Percentiles rank a stretch among this genome's conserved stretches.
Evolutionary conservation across 1,284 basidiomycete species (phyloP).

Genomic region (Cerrena zonata): DNA sequence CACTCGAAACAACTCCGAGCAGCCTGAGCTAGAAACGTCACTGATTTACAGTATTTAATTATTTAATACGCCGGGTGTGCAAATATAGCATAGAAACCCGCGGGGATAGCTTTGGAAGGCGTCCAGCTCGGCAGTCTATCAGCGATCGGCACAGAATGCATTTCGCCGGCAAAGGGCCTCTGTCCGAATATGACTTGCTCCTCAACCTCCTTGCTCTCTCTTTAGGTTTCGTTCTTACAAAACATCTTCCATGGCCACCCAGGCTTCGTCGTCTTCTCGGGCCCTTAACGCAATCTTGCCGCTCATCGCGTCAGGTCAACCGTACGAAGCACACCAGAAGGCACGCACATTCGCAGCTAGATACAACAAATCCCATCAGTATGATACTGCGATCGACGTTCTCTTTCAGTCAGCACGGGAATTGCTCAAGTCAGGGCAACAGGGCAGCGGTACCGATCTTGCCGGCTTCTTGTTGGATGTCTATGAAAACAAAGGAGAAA

Average conservation of each 20-base stretch:
- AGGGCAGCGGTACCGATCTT: slow-evolving; percentile 85
- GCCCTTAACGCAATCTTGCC: slow-evolving; percentile 75
- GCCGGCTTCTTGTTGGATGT: slow-evolving; percentile 73
- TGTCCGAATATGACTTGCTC: no score
- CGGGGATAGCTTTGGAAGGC: no score
- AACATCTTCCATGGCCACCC: slow-evolving; percentile 19
- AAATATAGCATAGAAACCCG: no score
- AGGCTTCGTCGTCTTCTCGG: slow-evolving; percentile 43
- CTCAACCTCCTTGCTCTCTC: no score
- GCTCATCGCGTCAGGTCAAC: slow-evolving; percentile 59
- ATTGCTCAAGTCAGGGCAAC: slow-evolving; percentile 78
- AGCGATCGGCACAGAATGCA: no score
- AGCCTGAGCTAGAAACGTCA: no score
- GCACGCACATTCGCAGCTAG: slow-evolving; percentile 88
- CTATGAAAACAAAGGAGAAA: slow-evolving; percentile 66
- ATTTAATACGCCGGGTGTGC: no score
- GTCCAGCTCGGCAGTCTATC: no score
- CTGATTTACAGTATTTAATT: no score
- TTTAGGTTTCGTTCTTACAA: no score
- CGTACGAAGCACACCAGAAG: slow-evolving; percentile 92
- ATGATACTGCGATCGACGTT: slow-evolving; percentile 80
- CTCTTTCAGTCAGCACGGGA: slow-evolving; percentile 81
- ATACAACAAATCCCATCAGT: slow-evolving; percentile 72
- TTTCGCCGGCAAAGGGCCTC: background rate
- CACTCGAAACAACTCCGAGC: background rate